These are phyloP conservation scores for Luzula sylvatica DNA, from an alignment of 176 grass and related monocot genomes.

Conservation along the genomic window DNA sequence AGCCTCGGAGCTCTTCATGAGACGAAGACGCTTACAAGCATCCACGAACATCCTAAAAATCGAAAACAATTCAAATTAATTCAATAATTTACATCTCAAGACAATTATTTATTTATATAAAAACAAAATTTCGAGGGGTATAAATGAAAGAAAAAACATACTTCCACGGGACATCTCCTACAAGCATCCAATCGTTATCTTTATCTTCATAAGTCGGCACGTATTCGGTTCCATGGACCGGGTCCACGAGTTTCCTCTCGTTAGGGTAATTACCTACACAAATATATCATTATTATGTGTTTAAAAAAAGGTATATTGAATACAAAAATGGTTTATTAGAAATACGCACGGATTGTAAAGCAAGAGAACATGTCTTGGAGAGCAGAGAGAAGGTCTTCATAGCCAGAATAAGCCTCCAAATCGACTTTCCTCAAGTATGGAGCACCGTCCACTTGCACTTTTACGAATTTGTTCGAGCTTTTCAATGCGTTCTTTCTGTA, in stretches of 20 bases:
- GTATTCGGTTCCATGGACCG: conserved; percentile 79
- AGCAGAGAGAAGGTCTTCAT: conserved; percentile 62
- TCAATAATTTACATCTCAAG: neutral
- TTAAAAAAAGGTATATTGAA: neutral
- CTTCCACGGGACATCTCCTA: conserved; percentile 99
- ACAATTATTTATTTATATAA: neutral
- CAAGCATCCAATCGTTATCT: conserved; percentile 98
- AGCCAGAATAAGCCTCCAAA: conserved; percentile 53
- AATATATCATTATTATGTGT: neutral
- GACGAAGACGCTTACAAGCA: conserved; percentile 62
- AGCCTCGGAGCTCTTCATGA: conserved; percentile 81
- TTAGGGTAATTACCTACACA: conserved; percentile 65
- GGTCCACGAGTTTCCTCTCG: conserved; percentile 76
- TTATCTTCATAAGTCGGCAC: conserved; percentile 99
- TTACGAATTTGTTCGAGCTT: conserved; percentile 61
- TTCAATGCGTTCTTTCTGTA: conserved; percentile 68
- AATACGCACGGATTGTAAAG: conserved; percentile 73
- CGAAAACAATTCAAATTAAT: neutral
- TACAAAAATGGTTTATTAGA: no score
- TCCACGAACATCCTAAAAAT: conserved; percentile 65
- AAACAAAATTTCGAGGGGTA: neutral
- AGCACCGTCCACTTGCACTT: conserved; percentile 90
- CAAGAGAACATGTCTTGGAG: conserved; percentile 96
- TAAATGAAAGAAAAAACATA: conserved; percentile 28
- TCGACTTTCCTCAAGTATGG: conserved; percentile 95